A percentile compares a stretch with the other conserved stretches of the same genome.
Conservation (phyloP, 2,329 filamentous ascomycete genomes). For the Pseudocercospora vitis region DNA sequence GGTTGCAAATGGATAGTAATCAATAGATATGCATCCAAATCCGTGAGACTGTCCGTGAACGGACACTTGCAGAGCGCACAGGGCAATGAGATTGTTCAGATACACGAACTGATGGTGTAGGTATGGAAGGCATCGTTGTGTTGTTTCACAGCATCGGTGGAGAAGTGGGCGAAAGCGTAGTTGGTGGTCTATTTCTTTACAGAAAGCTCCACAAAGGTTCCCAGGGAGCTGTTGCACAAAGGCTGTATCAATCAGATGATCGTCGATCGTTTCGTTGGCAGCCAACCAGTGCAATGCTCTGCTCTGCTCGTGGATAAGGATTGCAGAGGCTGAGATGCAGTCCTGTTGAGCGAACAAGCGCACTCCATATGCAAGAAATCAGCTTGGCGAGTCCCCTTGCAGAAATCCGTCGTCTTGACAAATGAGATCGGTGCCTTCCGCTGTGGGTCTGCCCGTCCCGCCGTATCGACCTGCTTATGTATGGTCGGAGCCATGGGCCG, state of each 20-base stretch:
- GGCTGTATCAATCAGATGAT: neutral
- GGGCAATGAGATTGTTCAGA: neutral
- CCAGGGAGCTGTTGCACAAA: neutral
- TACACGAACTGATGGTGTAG: neutral
- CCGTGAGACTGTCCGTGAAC: neutral
- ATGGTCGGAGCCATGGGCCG: neutral
- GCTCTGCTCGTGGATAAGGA: neutral
- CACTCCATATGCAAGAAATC: neutral
- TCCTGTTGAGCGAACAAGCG: neutral
- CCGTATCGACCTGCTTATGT: neutral
- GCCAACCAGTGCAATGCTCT: neutral
- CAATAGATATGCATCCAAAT: too few species aligned
- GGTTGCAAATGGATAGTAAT: too few species aligned
- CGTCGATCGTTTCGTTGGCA: neutral
- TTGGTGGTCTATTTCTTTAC: neutral
- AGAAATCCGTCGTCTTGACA: neutral
- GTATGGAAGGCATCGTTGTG: neutral
- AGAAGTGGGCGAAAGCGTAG: neutral
- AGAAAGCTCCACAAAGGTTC: neutral
- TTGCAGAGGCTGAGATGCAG: neutral
- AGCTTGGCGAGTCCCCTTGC: neutral
- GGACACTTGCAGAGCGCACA: neutral
- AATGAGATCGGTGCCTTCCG: neutral
- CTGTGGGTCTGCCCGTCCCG: constrained; percentile 6
- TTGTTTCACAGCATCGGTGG: neutral